These are phyloP conservation scores for Aspergillus phoenicis DNA, from an alignment of 2,329 filamentous ascomycete genomes.

Conservation along the genomic window DNA sequence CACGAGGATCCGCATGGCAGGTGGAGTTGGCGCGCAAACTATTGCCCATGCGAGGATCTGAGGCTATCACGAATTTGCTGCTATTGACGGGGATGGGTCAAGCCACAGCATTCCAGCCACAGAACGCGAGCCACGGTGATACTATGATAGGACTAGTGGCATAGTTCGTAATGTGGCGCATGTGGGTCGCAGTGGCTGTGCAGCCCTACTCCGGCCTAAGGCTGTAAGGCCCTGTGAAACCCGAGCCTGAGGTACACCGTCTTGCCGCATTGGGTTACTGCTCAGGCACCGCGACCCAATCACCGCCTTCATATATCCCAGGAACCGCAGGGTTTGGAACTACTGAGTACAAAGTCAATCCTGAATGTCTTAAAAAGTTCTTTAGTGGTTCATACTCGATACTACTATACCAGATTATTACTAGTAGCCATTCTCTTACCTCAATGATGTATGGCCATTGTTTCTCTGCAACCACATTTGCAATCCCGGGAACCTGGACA, in stretches of 20 bases:
- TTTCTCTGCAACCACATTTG: background rate
- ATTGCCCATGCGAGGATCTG: conserved; percentile 16
- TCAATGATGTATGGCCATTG: conserved; percentile 10
- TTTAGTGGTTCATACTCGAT: no score
- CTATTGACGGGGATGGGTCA: conserved; percentile 19
- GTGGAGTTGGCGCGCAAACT: conserved; percentile 14
- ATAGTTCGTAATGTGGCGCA: conserved; percentile 8
- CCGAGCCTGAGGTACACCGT: background rate
- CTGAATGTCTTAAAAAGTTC: no score
- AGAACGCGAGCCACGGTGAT: conserved; percentile 11
- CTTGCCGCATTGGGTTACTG: conserved; percentile 7
- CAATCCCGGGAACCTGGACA: conserved; percentile 16
- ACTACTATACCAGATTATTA: background rate
- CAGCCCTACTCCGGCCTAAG: conserved; percentile 6
- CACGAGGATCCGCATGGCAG: conserved; percentile 17
- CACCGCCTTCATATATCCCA: background rate
- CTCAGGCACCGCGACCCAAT: background rate
- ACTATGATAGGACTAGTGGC: conserved; percentile 12
- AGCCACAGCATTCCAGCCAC: conserved; percentile 27
- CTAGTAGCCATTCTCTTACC: background rate
- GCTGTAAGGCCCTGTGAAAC: background rate
- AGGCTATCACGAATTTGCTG: conserved; percentile 16
- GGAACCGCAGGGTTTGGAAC: background rate
- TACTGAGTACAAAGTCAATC: no score
- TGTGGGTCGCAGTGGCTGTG: conserved; percentile 21